Evolutionary conservation across 352 stramenopile species (phyloP), one percentile per base, ranked within the genome.

Genomic region (Phytophthora colocasiae): DNA sequence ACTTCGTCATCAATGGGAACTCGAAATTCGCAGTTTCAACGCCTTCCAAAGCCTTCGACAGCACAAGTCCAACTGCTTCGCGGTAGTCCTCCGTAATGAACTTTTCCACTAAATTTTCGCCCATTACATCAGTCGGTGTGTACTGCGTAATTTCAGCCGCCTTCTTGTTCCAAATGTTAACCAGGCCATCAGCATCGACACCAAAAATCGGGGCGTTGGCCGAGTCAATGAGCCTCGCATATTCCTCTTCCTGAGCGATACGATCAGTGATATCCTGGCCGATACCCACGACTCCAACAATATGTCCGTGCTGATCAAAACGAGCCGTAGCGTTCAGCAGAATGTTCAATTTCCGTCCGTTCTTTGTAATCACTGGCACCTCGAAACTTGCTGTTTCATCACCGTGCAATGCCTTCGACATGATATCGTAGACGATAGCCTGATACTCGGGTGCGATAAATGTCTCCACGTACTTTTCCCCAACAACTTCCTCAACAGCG

Each of bases 171-270:
- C 81, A 91, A 52, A 88, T 87, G 59, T 87, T 91, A 9, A 91
- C 80, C 5, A 66, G 50, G 0, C 79, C 81, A 32, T 91, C 70
- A 8, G 52, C 60, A 62, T 93, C 82, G 9, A 91, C 77, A 45
- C 82, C 85, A 66, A 93, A 90, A 43, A 91, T 91, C 1, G 83
- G 79, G n/a, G 81, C 76, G 54, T 91, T 91, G 0, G 85, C 82
- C 9, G 77, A 87, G 48, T 93, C 85, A 47, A 93, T 88, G 3
- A 93, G 64, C 38, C 81, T 64, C 17, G 64, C 71, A 47, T 90
- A 86, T 47, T 92, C 90, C 39, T 92, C 78, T 24, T 96, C 75
- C 39, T 89, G 78, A 0, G 75, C 78, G 61, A 87, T 88, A 8
- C 78, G 71, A 45, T 83, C 78, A 24, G 81, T 88, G 15, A 69